Evolutionary conservation across 331 rosid species (phyloP), one percentile per base, ranked within the genome.

Genomic region (Prunus yedoensis): DNA sequence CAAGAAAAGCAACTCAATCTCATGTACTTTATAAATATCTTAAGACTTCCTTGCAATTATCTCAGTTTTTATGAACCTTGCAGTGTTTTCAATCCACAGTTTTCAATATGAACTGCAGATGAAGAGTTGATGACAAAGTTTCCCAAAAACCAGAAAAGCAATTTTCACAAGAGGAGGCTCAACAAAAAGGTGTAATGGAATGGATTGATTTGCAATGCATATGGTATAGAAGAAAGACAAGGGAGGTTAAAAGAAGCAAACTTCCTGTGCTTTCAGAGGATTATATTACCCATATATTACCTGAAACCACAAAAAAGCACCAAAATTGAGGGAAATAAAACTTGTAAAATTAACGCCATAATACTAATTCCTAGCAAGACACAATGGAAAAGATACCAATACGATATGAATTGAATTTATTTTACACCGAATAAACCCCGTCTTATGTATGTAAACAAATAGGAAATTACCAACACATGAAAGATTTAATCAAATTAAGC

Each of bases 201-300:
- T 23, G 23, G 23, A 23, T 23, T 23, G 23, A 23, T 23, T 23
- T 23, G 23, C 23, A 23, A 23, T 23, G 23, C 23, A 23, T 23
- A 23, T 23, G 23, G 23, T 23, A 23, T 23, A 23, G 23, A 23
- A 23, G 23, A 23, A 23, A 23, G 23, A 0, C 23, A 23, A 23
- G 23, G 23, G 23, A 23, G 23, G 23, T 23, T 23, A 1, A 59
- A 73, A 47, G n/a, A 43, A 25, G 65, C 35, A 47, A 62, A 82
- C 75, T 30, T 83, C 50, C 68, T 35, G 43, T 56, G 30, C 49
- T 3, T 49, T 53, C 17, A 50, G 45, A 50, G 61, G 66, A 79
- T 61, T 58, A 63, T 43, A n/a, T n/a, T n/a, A n/a, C 77, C 35
- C 28, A 78, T 74, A 74, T 6, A 25, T 84, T 68, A 80, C 78